phyloP scores from a whole-genome alignment of 176 grass and related monocot species.

The Puccinellia tenuiflora region DNA sequence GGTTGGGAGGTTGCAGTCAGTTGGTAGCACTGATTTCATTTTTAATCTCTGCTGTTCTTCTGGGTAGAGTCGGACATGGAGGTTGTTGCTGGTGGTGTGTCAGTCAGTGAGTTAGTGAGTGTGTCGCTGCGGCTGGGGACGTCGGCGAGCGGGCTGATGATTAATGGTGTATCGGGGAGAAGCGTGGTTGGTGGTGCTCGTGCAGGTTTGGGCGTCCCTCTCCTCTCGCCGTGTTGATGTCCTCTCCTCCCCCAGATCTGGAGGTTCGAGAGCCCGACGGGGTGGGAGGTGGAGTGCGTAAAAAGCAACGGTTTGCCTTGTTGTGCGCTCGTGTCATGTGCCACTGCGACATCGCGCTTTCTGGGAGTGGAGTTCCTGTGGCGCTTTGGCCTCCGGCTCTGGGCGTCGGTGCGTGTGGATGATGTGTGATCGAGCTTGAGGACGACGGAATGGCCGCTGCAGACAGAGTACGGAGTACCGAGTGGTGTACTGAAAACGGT shows the following conservation, averaged over 20 bases:
- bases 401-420: not conserved
- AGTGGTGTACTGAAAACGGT: not conserved
- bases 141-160: slow-evolving; percentile 6
- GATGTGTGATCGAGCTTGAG: not conserved
- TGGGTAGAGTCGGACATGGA: not conserved
- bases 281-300: slow-evolving; percentile 33
- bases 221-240: too few relatives aligned
- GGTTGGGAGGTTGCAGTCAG: slow-evolving; percentile 44
- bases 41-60: not conserved
- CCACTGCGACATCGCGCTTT: too few relatives aligned
- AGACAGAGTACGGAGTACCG: not conserved
- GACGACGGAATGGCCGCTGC: not conserved
- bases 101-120: not conserved
- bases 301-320: not conserved
- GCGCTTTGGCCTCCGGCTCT: not conserved
- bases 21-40: slow-evolving; percentile 12
- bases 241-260: slow-evolving; percentile 40
- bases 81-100: slow-evolving; percentile 7
- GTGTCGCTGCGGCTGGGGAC: slow-evolving; percentile 25
- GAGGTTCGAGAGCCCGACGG: not conserved
- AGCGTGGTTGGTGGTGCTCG: slow-evolving; percentile 32
- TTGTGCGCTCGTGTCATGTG: not conserved
- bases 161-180: slow-evolving; percentile 25
- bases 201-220: slow-evolving; percentile 36
- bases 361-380: not conserved